Conservation (phyloP, 371 early-diverging fungal species). For the Saksenaea oblongispora region DNA sequence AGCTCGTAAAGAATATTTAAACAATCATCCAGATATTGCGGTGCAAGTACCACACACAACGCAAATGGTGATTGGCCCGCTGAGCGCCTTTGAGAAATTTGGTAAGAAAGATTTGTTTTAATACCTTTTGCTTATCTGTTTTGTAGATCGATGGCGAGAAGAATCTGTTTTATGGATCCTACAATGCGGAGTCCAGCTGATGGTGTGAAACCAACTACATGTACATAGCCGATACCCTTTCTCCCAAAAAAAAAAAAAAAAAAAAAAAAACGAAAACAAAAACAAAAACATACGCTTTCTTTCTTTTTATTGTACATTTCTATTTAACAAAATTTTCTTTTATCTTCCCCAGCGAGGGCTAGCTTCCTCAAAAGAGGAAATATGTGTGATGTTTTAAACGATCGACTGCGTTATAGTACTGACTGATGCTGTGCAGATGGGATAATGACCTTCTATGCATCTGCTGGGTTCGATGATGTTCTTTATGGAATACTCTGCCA, state of each 20-base stretch:
- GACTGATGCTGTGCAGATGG: not conserved
- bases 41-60: slow-evolving; percentile 8
- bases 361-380: not conserved
- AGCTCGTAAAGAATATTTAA: slow-evolving; percentile 54
- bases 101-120: slow-evolving; percentile 5
- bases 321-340: no score
- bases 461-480: no score
- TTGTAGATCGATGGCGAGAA: slow-evolving; percentile 24
- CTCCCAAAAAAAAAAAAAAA: not conserved
- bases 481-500: no score
- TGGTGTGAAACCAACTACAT: slow-evolving; percentile 12
- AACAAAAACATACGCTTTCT: not conserved
- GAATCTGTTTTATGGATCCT: slow-evolving; percentile 22
- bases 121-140: not conserved
- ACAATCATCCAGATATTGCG: slow-evolving; percentile 43
- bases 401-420: no score
- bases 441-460: not conserved
- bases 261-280: not conserved
- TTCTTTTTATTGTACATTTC: not conserved
- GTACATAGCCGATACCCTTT: not conserved
- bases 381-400: no score
- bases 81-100: slow-evolving; percentile 20
- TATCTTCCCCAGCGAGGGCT: no score
- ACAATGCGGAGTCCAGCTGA: slow-evolving; percentile 17
- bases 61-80: slow-evolving; percentile 31